phyloP scores from a whole-genome alignment of 805 yeast species.

The Schwanniomyces polymorphus region DNA sequence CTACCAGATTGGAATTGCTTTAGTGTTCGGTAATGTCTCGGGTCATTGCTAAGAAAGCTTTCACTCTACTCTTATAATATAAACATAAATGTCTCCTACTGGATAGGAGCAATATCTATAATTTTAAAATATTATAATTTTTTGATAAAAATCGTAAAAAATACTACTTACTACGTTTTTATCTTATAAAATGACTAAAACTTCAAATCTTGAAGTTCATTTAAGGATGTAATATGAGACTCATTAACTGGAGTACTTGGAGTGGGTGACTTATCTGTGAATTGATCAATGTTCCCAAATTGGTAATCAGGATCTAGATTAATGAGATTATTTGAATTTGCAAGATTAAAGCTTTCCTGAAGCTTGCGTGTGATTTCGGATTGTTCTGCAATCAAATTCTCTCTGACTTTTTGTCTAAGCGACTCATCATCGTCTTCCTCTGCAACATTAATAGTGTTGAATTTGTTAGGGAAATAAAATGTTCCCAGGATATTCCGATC shows the following conservation, averaged over 20 bases:
- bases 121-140: too few relatives aligned
- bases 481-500: conserved; percentile 72
- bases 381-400: conserved; percentile 17
- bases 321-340: conserved; percentile 10
- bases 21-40: too few relatives aligned
- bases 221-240: conserved; percentile 9
- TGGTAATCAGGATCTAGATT: conserved; percentile 11
- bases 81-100: too few relatives aligned
- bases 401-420: conserved; percentile 8
- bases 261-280: conserved; percentile 4
- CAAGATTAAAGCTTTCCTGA: conserved; percentile 6
- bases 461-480: conserved; percentile 56
- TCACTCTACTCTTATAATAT: too few relatives aligned
- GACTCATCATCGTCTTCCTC: conserved; percentile 8
- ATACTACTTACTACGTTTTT: not conserved
- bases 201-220: conserved; percentile 11
- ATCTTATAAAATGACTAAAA: not conserved
- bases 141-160: not conserved
- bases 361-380: conserved; percentile 12
- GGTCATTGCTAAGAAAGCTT: too few relatives aligned
- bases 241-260: conserved; percentile 1
- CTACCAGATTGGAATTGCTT: too few relatives aligned
- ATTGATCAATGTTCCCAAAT: conserved; percentile 6
- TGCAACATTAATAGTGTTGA: conserved; percentile 2
- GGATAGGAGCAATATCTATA: too few relatives aligned